Conservation (phyloP, 148 eudicot species). For the Nepenthes gracilis region DNA sequence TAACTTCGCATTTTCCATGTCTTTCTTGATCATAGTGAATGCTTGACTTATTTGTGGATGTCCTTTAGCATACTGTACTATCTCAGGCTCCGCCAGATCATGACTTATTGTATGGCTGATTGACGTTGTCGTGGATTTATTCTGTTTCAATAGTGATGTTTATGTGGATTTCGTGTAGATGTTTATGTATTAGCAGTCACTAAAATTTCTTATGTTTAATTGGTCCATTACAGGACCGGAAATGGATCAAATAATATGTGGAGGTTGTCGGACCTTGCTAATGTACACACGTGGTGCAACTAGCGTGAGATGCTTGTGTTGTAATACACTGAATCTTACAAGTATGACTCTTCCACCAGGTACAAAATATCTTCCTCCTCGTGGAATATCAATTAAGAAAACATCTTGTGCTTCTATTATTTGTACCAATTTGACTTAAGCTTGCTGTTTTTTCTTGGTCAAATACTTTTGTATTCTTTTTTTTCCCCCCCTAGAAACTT, state of each 20-base stretch:
- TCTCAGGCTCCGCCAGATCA: no score
- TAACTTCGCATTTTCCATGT: no score
- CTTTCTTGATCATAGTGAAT: no score
- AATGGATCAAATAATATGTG: constrained; percentile 65
- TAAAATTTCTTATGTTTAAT: background rate
- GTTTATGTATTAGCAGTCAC: background rate
- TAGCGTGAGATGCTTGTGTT: constrained; percentile 78
- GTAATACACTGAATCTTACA: constrained; percentile 54
- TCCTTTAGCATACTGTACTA: no score
- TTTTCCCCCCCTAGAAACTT: no score
- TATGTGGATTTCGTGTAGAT: background rate
- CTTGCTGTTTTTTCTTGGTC: background rate
- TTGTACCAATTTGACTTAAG: background rate
- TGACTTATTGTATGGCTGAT: no score
- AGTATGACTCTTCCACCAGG: constrained; percentile 20
- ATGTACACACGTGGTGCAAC: constrained; percentile 74
- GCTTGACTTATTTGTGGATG: no score
- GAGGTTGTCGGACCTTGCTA: constrained; percentile 63
- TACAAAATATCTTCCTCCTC: constrained; percentile 6
- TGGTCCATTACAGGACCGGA: constrained; percentile 29
- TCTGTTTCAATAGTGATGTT: no score
- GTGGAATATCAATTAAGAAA: background rate
- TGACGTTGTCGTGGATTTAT: no score
- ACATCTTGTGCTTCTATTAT: background rate
- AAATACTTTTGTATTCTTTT: no score